Conservation (phyloP, 148 eudicot species). For the Cornus kousa region DNA sequence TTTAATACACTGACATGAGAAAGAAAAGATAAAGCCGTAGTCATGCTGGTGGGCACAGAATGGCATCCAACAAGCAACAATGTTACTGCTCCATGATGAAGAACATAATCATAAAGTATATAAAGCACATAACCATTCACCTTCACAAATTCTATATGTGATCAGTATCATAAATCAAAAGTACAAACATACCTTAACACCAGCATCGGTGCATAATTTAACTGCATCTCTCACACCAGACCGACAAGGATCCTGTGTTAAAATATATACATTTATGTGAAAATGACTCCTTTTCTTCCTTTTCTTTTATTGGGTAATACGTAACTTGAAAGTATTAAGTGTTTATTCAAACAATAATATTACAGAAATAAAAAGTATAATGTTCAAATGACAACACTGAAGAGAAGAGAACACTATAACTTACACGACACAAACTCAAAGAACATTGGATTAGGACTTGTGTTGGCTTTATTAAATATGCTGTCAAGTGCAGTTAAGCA, state of each 20-base stretch:
- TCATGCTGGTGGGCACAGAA: neutral
- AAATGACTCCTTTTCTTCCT: too few species aligned
- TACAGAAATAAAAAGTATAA: neutral
- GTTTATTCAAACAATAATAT: too few species aligned
- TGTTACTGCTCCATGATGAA: neutral
- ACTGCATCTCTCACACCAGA: conserved; percentile 74
- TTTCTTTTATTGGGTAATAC: too few species aligned
- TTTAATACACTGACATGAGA: neutral
- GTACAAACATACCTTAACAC: conserved; percentile 54
- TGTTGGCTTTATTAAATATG: too few species aligned
- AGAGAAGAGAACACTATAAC: too few species aligned
- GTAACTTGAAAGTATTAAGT: too few species aligned
- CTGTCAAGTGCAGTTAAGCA: neutral
- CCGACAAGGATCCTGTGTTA: conserved; percentile 80
- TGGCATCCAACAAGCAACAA: neutral
- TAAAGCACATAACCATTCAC: neutral
- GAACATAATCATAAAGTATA: neutral
- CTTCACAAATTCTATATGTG: neutral
- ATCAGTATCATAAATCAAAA: neutral
- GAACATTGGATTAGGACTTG: too few species aligned
- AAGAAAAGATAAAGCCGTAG: neutral
- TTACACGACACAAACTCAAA: too few species aligned
- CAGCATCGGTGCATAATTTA: conserved; percentile 62
- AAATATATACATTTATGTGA: neutral
- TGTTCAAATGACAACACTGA: neutral